Percentiles rank a stretch among this genome's conserved stretches.
phyloP scores from a whole-genome alignment of 495 filamentous ascomycete genomes.

The Aspergillus egyptiacus region DNA sequence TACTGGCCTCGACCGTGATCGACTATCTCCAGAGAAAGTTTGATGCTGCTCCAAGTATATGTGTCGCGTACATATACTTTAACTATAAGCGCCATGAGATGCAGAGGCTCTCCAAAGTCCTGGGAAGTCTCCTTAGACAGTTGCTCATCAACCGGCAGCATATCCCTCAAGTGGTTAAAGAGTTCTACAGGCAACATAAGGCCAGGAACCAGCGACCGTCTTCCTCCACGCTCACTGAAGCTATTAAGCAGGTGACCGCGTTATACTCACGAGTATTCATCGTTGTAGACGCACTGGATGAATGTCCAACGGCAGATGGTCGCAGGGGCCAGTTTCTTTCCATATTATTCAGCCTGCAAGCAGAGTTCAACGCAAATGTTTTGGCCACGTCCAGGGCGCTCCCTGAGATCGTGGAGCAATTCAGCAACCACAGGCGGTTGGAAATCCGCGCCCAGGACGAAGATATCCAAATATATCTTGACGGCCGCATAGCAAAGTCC shows the following conservation, averaged over 20 bases:
- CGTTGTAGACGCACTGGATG: slow-evolving; percentile 41
- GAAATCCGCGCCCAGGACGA: slow-evolving; percentile 24
- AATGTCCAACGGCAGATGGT: slow-evolving; percentile 11
- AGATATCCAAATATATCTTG: slow-evolving; percentile 29
- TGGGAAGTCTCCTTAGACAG: not conserved
- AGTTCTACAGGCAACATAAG: not conserved
- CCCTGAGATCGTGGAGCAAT: slow-evolving; percentile 9
- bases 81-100: slow-evolving; percentile 14
- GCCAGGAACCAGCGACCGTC: slow-evolving; percentile 20
- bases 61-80: slow-evolving; percentile 37
- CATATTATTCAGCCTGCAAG: slow-evolving; percentile 8
- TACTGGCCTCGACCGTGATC: slow-evolving; percentile 31
- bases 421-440: slow-evolving; percentile 7
- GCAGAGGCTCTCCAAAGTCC: not conserved
- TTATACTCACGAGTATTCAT: slow-evolving; percentile 26
- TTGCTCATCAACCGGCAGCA: not conserved
- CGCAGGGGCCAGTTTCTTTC: slow-evolving; percentile 8
- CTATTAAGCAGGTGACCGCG: slow-evolving; percentile 15
- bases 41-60: slow-evolving; percentile 13
- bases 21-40: slow-evolving; percentile 20
- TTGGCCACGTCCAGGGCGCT: slow-evolving; percentile 26
- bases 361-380: slow-evolving; percentile 1
- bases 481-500: slow-evolving; percentile 11
- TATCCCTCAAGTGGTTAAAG: not conserved
- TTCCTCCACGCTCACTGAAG: slow-evolving; percentile 24